Evolutionary conservation across 2,329 filamentous ascomycete species (phyloP), one percentile per base, ranked within the genome.

Genomic region (Colletotrichum sp.): DNA sequence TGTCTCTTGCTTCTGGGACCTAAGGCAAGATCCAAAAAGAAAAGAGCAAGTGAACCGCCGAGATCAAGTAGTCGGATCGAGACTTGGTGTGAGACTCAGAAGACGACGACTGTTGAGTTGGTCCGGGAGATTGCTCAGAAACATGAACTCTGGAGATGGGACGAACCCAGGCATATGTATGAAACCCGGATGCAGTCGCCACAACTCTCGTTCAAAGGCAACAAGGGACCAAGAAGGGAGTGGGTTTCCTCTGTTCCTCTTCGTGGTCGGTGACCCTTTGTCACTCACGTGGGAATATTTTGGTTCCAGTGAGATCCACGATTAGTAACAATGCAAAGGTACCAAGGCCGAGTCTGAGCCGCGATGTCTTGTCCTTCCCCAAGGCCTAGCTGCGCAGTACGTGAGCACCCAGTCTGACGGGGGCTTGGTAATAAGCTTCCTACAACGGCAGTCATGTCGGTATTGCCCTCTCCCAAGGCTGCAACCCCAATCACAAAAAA

Each of bases 81-180:
- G 12, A n/a, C 39, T n/a, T n/a, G 18, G 39, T n/a, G 9, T n/a
- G 39, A n/a, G 39, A 49, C 39, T 49, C 39, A n/a, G 18, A 44
- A 49, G 28, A 30, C 13, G 55, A 55, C 36, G 71, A 70, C n/a
- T n/a, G 36, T 18, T 39, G 30, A 69, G 65, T 71, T 74, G 49
- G 26, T 65, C 67, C 60, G 49, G 57, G 66, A 70, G 66, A 39
- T 34, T 26, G 26, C 44, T 7, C n/a, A 34, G 57, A 34, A 55
- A 57, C 16, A 26, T 4, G 8, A 26, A 10, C 8, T 30, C 21
- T 3, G 36, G 44, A 75, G 55, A 75, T 72, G 73, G 73, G 69
- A 75, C 73, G 73, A 72, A 75, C 73, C 55, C 55, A 44, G 39
- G 44, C 69, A 72, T 75, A 72, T 72, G 63, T 75, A 75, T 57